Conservation (phyloP, 1,139 yeast genomes). For the Suhomyces taliae region DNA sequence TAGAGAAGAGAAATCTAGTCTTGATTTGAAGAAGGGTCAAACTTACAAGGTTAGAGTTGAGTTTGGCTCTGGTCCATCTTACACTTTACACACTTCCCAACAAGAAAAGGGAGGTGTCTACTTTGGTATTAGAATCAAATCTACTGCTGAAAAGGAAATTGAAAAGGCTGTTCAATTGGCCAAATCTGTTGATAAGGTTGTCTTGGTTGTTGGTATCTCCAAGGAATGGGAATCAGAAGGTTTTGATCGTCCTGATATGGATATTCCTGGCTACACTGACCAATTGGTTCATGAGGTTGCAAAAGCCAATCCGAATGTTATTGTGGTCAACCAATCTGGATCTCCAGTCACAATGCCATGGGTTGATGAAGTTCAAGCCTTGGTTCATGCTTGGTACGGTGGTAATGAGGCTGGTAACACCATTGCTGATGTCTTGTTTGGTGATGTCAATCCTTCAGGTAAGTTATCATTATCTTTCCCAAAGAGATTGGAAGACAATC, state of each 20-base stretch:
- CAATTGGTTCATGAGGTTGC: constrained; percentile 15
- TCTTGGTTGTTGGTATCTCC: constrained; percentile 44
- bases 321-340: constrained; percentile 21
- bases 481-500: constrained; percentile 37
- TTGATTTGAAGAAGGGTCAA: constrained; percentile 42
- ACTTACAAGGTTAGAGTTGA: constrained; percentile 46
- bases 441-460: constrained; percentile 30
- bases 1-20: constrained; percentile 43
- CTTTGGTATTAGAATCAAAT: constrained; percentile 26
- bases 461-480: constrained; percentile 47
- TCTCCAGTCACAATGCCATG: constrained; percentile 22
- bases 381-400: constrained; percentile 24
- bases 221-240: constrained; percentile 54
- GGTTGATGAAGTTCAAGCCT: constrained; percentile 15
- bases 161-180: constrained; percentile 43
- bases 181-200: constrained; percentile 44
- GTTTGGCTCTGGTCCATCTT: constrained; percentile 55
- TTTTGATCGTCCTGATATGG: constrained; percentile 43
- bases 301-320: constrained; percentile 17
- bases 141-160: constrained; percentile 31
- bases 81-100: constrained; percentile 21
- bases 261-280: constrained; percentile 21
- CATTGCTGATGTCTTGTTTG: constrained; percentile 29
- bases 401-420: constrained; percentile 28
- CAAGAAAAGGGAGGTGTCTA: constrained; percentile 35